These are phyloP conservation scores for Arctostaphylos glauca DNA, from an alignment of 148 eudicot genomes.

Conservation along the genomic window DNA sequence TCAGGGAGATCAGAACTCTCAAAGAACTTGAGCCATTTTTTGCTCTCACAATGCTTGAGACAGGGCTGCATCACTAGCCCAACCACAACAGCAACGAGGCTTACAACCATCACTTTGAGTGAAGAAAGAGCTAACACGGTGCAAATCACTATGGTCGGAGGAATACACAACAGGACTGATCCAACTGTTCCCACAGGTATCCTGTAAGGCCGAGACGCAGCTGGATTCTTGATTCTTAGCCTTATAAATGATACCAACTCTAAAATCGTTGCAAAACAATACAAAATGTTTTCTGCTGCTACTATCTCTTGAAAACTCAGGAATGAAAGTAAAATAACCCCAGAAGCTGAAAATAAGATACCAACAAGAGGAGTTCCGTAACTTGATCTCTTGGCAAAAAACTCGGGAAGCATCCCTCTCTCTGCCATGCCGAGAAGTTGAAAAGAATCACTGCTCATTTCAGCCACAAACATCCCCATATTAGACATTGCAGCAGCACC, in stretches of 20 bases:
- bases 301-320: constrained; percentile 12
- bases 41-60: constrained; percentile 4
- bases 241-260: constrained; percentile 12
- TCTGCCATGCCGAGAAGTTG: constrained; percentile 17
- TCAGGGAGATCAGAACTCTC: constrained; percentile 9
- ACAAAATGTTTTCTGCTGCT: constrained; percentile 12
- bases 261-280: constrained; percentile 7
- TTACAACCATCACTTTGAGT: constrained; percentile 13
- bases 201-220: constrained; percentile 17
- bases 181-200: constrained; percentile 14
- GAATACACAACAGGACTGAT: constrained; percentile 9
- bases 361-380: constrained; percentile 14
- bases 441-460: constrained; percentile 19
- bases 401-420: constrained; percentile 16
- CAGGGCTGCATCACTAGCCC: constrained; percentile 15
- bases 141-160: constrained; percentile 12
- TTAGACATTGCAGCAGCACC: constrained; percentile 20
- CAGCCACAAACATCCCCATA: constrained; percentile 19
- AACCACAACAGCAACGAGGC: constrained; percentile 1
- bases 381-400: constrained; percentile 15
- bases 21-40: constrained; percentile 8
- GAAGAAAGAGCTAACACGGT: constrained; percentile 14
- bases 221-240: constrained; percentile 13
- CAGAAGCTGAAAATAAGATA: constrained; percentile 15
- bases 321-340: constrained; percentile 15